Conservation (phyloP, 148 eudicot genomes). For the Nepenthes mirabilis region DNA sequence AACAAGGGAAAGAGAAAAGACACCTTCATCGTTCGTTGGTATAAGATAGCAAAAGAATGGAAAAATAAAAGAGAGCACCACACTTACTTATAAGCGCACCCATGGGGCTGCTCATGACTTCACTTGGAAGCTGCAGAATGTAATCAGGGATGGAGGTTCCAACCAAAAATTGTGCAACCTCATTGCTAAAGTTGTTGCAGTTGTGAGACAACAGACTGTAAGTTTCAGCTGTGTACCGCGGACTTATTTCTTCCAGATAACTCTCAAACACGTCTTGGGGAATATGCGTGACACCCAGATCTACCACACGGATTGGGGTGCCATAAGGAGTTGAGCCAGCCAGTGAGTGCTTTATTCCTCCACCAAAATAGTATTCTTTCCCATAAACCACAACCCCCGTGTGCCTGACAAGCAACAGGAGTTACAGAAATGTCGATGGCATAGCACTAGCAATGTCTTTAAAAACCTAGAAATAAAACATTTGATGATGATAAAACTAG, state of each 20-base stretch:
- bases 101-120: conserved; percentile 90
- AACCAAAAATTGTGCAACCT: conserved; percentile 90
- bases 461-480: no score
- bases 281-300: conserved; percentile 80
- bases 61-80: background rate
- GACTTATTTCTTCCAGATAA: conserved; percentile 80
- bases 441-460: no score
- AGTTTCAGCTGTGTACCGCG: conserved; percentile 85
- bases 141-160: conserved; percentile 72
- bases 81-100: conserved; percentile 80
- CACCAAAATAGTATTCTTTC: conserved; percentile 83
- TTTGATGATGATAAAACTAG: no score
- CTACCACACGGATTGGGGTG: conserved; percentile 66
- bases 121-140: conserved; percentile 82
- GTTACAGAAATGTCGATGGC: background rate
- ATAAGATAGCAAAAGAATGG: no score
- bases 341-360: conserved; percentile 69
- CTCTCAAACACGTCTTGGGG: conserved; percentile 84
- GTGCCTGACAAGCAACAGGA: conserved; percentile 38
- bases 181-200: conserved; percentile 95
- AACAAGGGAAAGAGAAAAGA: no score
- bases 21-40: no score
- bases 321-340: conserved; percentile 81
- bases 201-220: conserved; percentile 85
- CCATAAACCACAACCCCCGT: conserved; percentile 94